Evolutionary conservation across 306 rosid species (phyloP), one percentile per base, ranked within the genome.

Genomic region (Trifolium dubium): DNA sequence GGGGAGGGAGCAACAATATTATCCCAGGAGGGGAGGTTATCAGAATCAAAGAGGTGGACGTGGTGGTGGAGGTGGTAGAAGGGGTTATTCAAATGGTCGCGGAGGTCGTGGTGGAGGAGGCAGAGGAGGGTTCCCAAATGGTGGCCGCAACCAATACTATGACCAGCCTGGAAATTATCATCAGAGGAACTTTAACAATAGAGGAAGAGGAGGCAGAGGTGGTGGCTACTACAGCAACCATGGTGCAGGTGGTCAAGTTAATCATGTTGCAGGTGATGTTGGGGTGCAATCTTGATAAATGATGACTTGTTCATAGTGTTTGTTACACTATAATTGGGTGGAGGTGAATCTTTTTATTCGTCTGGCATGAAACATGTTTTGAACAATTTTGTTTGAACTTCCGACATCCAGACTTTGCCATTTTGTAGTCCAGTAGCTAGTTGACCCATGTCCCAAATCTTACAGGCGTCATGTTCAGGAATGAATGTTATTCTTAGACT

Each of bases 41-140:
- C 91, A 74, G 79, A 91, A 86, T 85, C 99, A 83, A 77, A 88
- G 96, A 83, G 97, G 97, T n/a, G 93, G 92, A 6, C 93, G 96
- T 9, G 92, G 94, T 9, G 92, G 94, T 2, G 89, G 86, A 10
- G 98, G 92, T 64, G 92, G 92, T 53, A 88, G 97, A 13, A 83
- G 98, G 71, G 98, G 92, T 65, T 88, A 83, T 70, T 55, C 90
- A 30, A 94, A 87, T 60, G 95, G 92, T 1, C 99, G 96, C 56
- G 97, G 96, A 51, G 87, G 94, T 32, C 88, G 98, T 4, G 85
- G 90, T 41, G 86, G 89, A 4, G 80, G 91, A 79, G 91, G 50
- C 51, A 74, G 89, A n/a, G 81, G 91, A 17, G 72, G 89, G 79
- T 95, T 77, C 83, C 89, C 85, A 79, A 88, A 85, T 79, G 99